phyloP scores from a whole-genome alignment of 2,329 filamentous ascomycete species.

The Capronia americana region DNA sequence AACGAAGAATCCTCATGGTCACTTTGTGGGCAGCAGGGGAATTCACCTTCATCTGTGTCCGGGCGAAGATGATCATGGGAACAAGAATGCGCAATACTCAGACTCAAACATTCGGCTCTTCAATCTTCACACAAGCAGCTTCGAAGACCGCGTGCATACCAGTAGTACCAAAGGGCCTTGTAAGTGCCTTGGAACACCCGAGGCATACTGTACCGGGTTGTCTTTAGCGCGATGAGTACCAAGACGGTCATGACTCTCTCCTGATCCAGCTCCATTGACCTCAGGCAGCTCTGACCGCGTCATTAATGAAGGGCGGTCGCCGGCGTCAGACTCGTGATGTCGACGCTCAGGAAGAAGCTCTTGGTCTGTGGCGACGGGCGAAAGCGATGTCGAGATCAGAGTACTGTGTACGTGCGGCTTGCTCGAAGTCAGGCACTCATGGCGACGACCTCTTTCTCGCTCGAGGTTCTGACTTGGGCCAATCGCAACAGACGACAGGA shows the following conservation, averaged over 20 bases:
- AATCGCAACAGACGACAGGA: background rate
- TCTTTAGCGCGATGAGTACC: background rate
- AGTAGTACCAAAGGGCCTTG: background rate
- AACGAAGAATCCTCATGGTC: background rate
- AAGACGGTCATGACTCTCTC: background rate
- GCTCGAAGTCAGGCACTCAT: slow-evolving; percentile 4
- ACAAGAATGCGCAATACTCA: background rate
- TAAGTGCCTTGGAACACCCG: too few species aligned
- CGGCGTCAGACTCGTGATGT: background rate
- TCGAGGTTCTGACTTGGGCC: background rate
- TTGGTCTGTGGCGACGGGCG: slow-evolving; percentile 4
- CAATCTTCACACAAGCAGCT: background rate
- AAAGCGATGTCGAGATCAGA: slow-evolving; percentile 9
- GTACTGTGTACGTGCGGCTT: background rate
- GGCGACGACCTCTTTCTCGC: background rate
- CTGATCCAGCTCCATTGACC: background rate
- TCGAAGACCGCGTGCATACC: background rate
- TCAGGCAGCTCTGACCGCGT: background rate
- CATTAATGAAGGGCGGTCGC: background rate
- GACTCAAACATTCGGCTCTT: too few species aligned
- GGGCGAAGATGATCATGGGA: too few species aligned
- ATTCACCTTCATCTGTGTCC: too few species aligned
- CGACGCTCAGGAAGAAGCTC: background rate
- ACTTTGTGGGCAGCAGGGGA: background rate
- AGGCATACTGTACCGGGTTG: too few species aligned